Evolutionary conservation across 805 yeast species (phyloP), one percentile per base, ranked within the genome.

Genomic region (Candida dendrica): DNA sequence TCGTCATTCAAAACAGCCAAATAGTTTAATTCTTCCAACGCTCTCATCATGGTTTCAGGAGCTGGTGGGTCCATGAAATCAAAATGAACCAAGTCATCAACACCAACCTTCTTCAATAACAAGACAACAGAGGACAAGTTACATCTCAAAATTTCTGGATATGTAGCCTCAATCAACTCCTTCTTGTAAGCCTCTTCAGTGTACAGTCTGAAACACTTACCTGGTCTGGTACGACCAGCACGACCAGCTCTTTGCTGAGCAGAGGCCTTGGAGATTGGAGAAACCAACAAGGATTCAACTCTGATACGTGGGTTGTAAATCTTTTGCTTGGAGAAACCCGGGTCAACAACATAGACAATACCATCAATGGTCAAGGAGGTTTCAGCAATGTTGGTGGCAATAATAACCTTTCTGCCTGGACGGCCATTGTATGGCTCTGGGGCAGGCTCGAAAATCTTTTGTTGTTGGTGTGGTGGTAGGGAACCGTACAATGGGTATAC

Each of bases 61-160:
- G 98, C 98, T 13, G 98, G 98, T 7, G 98, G 98, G 59, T 91
- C 98, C 95, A 91, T 91, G 60, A 93, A 91, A 62, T 93, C 98
- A 59, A 91, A 91, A 65, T 91, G 98, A 33, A 93, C 98, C 56
- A 91, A 76, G 66, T 91, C 98, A 59, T 93, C 95, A 49, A 91
- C 76, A 13, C 98, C 98, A 49, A 93, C 75, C 64, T 93, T 93
- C 62, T 93, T 93, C 63, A 91, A 72, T 61, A 93, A 95, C 48
- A 91, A 68, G 30, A 91, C 98, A 0, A 97, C 93, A 19, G 89
- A 82, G 6, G 96, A 82, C 57, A 91, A 74, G 65, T 91, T 91
- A 45, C 91, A 82, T 59, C 98, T 74, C 59, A 93, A 71, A 62
- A 91, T 90, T 66, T 91, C 98, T 1, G 98, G 98, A 58, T 91